A percentile compares a stretch with the other conserved stretches of the same genome.
phyloP scores from a whole-genome alignment of 768 basidiomycete species.

The Floccularia luteovirens region DNA sequence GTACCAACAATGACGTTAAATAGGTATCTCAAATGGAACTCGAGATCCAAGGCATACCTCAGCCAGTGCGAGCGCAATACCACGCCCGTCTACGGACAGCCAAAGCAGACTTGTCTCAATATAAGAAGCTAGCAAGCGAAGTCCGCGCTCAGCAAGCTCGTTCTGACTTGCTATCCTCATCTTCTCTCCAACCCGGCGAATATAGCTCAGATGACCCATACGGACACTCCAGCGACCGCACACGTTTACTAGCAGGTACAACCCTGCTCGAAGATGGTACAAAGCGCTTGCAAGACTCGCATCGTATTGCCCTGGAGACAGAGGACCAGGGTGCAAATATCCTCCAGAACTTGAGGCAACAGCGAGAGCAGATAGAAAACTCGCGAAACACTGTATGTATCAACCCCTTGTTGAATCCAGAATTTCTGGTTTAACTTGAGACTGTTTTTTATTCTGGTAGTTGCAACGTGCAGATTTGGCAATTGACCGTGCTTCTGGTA shows the following conservation, averaged over 20 bases:
- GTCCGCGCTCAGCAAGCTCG: slow-evolving; percentile 64
- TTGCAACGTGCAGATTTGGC: slow-evolving; percentile 80
- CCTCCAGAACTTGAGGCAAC: slow-evolving; percentile 71
- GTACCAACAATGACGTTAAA: background rate
- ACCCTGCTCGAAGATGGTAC: slow-evolving; percentile 77
- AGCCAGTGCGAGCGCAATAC: slow-evolving; percentile 73
- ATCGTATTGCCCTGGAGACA: slow-evolving; percentile 90
- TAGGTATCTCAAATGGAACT: slow-evolving; percentile 99
- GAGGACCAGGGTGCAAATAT: slow-evolving; percentile 95
- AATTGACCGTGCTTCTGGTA: slow-evolving; percentile 87
- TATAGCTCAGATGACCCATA: slow-evolving; percentile 75
- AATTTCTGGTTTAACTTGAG: slow-evolving; percentile 1
- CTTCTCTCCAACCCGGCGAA: slow-evolving; percentile 19
- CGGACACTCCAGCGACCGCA: slow-evolving; percentile 60
- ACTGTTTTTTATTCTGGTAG: slow-evolving; percentile 39
- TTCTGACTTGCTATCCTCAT: slow-evolving; percentile 65
- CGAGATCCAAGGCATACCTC: slow-evolving; percentile 91
- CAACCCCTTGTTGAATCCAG: slow-evolving; percentile 1
- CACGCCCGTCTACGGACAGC: slow-evolving; percentile 66
- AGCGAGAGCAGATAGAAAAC: slow-evolving; percentile 93
- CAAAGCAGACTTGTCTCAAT: slow-evolving; percentile 66
- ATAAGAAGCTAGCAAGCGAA: slow-evolving; percentile 79
- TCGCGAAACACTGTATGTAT: slow-evolving; percentile 75
- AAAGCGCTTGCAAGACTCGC: slow-evolving; percentile 80
- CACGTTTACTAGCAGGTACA: slow-evolving; percentile 75